Evolutionary conservation across 208 protist species (phyloP).

Genomic region (Wallacemonas sp.): DNA sequence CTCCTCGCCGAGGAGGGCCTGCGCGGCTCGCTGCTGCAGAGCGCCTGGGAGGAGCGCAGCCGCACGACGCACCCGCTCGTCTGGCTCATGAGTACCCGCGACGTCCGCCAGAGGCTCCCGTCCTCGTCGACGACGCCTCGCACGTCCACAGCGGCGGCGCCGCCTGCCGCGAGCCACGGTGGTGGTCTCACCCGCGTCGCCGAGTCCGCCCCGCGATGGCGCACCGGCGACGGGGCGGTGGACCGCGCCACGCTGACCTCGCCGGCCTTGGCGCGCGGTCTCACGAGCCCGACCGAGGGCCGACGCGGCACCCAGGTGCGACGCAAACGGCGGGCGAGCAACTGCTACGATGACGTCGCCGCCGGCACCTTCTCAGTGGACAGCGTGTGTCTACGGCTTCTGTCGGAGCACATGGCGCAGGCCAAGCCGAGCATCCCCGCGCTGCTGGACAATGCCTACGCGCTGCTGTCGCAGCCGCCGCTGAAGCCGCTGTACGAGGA

Average conservation of each 20-base stretch:
- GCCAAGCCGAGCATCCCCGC: slow-evolving; percentile 20
- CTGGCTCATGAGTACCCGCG: slow-evolving; percentile 11
- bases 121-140: not conserved
- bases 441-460: slow-evolving; percentile 20
- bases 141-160: not conserved
- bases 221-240: not conserved
- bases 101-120: not conserved
- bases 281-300: too few species aligned
- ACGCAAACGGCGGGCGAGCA: too few species aligned
- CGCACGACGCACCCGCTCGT: slow-evolving; percentile 4
- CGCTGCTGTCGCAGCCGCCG: slow-evolving; percentile 22
- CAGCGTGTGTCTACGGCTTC: slow-evolving; percentile 13
- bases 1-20: slow-evolving; percentile 4
- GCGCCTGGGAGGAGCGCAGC: slow-evolving; percentile 5
- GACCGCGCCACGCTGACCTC: not conserved
- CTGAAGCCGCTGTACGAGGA: slow-evolving; percentile 20
- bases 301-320: too few species aligned
- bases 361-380: not conserved
- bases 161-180: not conserved
- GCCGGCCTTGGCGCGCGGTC: not conserved
- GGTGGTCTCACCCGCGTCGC: not conserved
- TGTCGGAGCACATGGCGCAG: slow-evolving; percentile 13
- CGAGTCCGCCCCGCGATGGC: not conserved
- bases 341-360: slow-evolving; percentile 4
- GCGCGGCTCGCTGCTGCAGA: slow-evolving; percentile 11